Percentiles rank a stretch among this genome's conserved stretches.
phyloP scores from a whole-genome alignment of 176 grass and related monocot species.

The Oryza meridionalis region DNA sequence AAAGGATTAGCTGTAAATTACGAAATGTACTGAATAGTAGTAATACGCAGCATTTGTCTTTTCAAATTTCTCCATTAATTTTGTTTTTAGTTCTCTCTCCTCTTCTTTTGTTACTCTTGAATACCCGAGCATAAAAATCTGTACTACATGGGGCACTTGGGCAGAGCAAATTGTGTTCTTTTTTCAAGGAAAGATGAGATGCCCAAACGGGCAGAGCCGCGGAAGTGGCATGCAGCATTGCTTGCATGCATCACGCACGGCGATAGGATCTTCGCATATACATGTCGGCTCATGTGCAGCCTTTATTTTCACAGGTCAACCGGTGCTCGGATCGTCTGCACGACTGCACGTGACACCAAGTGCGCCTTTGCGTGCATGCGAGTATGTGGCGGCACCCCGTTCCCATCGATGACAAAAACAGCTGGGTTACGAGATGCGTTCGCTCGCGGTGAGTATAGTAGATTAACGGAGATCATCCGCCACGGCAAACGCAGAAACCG shows the following conservation, averaged over 20 bases:
- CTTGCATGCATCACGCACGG: no score
- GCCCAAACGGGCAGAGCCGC: neutral
- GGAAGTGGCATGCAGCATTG: neutral
- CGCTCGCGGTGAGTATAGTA: neutral
- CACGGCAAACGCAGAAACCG: neutral
- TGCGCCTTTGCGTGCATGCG: neutral
- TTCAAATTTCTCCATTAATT: neutral
- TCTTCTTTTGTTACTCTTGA: neutral
- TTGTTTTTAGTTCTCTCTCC: neutral
- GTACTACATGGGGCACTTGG: neutral
- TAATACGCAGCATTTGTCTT: neutral
- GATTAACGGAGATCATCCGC: no score
- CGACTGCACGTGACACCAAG: neutral
- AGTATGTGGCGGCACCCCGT: neutral
- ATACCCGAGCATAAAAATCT: neutral
- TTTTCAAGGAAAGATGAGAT: no score
- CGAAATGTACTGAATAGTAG: neutral
- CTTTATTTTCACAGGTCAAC: neutral
- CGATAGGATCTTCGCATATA: neutral
- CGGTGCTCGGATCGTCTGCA: neutral
- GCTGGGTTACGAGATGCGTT: neutral
- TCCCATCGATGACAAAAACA: neutral
- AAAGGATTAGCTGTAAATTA: neutral
- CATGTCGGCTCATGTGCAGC: neutral
- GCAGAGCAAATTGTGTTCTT: neutral